Base-by-base conservation (phyloP, 257 asterid genomes). In the Avicennia marina region DNA sequence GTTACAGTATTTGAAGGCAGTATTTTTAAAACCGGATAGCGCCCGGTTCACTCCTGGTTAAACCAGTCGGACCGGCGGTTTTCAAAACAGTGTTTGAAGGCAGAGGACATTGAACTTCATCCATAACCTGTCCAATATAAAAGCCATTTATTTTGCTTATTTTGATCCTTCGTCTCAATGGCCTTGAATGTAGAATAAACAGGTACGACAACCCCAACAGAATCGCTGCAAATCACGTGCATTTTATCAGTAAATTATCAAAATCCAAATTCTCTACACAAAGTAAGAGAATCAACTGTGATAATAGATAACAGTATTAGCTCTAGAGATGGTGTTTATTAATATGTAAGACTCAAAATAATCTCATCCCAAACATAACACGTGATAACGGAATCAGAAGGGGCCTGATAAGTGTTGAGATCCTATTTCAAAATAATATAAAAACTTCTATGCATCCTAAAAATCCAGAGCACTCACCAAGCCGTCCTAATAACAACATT, bases 151-250 rank as follows among this genome's bases (percentile, higher is more conserved):
- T 78, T 79, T 58, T 86, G 89, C 48, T 86, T 89, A 31, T 84
- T 76, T 69, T 77, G 75, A 69, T 80, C 77, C 60, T 70, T 84
- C 24, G 82, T 48, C 77, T 93, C 97, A 57, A 93, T 86, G 58
- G 97, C 99, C 77, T 84, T 93, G 82, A 84, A 93, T 25, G 99
- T 89, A 42, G 95, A 86, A 79, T 93, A 93, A 60, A 89, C 89
- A 47, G 99, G 99, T 48, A 93, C 81, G 47, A 76, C 89, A 71
- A 78, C 66, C 53, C 97, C 99, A 49, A 86, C 90, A 1, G 97
- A 86, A 71, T 95, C 89, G 71, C 99, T 93, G 83, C 63, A 60
- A 36, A 67, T 13, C 34, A 54, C 69, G 68, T 41, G 46, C 26
- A 51, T 11, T 62, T 20, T 21, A 29, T 60, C 65, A 72, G 63